Percentiles rank a stretch among this genome's conserved stretches.
phyloP scores from a whole-genome alignment of 495 filamentous ascomycete species.

The Aspergillus ellipticus region DNA sequence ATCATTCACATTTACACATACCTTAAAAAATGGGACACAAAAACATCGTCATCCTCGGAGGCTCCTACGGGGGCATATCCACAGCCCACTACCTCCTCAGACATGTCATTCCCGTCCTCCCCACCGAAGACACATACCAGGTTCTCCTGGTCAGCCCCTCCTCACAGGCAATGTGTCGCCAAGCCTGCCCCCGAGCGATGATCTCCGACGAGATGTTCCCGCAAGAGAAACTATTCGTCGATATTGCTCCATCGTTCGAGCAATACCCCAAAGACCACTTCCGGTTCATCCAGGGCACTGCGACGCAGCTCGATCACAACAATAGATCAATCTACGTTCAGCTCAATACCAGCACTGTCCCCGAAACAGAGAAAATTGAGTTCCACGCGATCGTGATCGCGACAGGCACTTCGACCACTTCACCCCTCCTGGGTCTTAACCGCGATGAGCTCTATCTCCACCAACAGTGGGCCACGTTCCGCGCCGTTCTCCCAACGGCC shows the following conservation, averaged over 20 bases:
- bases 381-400: constrained; percentile 47
- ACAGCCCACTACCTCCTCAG: constrained; percentile 52
- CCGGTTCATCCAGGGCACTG: constrained; percentile 37
- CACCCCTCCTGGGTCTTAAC: constrained; percentile 28
- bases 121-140: constrained; percentile 21
- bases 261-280: constrained; percentile 35
- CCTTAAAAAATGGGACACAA: constrained; percentile 12
- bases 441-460: constrained; percentile 13
- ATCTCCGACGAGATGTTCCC: constrained; percentile 41
- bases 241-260: constrained; percentile 33
- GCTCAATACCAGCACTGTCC: background rate
- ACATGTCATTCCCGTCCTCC: constrained; percentile 42
- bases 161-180: constrained; percentile 40
- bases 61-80: constrained; percentile 49
- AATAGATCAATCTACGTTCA: constrained; percentile 26
- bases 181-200: constrained; percentile 43
- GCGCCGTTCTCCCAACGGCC: constrained; percentile 32
- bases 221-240: constrained; percentile 47
- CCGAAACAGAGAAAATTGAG: constrained; percentile 15
- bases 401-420: constrained; percentile 31
- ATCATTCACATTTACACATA: too few relatives aligned
- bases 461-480: constrained; percentile 32
- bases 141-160: constrained; percentile 45
- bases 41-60: constrained; percentile 51
- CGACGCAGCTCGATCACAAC: constrained; percentile 27